Base-by-base conservation (phyloP, 1,284 basidiomycete species). In the Albatrellus sp. region DNA sequence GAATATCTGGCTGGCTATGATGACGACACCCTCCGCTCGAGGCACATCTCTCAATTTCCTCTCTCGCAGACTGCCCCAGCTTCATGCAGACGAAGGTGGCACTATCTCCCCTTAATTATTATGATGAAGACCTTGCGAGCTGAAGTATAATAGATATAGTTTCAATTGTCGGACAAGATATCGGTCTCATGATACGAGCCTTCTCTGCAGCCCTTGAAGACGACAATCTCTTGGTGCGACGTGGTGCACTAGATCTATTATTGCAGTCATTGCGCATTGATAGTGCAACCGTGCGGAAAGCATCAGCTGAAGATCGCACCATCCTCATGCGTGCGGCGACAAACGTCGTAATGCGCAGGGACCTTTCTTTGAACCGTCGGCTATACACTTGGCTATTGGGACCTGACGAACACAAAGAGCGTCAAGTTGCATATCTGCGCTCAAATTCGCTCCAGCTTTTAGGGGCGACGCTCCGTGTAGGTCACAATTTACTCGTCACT, bases 361-460 rank as follows among this genome's bases (percentile, higher is more conserved):
- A 99, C 58, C 68, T 98, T 12, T 93, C 92, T 1, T 71, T 99
- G 40, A 98, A 92, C 60, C 77, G 96, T 44, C 75, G 96, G 14
- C 66, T 99, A 24, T 97, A 93, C 63, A 81, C 83, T 0, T 99
- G 96, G 96, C 66, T 98, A 0, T 66, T 98, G 16, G 91, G 92
- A 0, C 60, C 84, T 0, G 80, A 81, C 34, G 92, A 97, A 48
- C 72, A 77, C 46, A 73, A 74, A 37, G 79, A 87, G 19, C 64
- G 66, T 17, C 91, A 93, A 57, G 67, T 82, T 8, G 69, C 64
- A 4, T 89, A 88, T 61, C 70, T 93, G 55, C 75, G 69, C 48
- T 55, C 70, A 29, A 64, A 92, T 57, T 78, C 78, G 1, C 65
- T 96, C 29, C 73, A 75, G 0, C 65, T 92, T 7, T 66, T 97